phyloP scores from a whole-genome alignment of 768 basidiomycete genomes.

The Boletus huronensis region DNA sequence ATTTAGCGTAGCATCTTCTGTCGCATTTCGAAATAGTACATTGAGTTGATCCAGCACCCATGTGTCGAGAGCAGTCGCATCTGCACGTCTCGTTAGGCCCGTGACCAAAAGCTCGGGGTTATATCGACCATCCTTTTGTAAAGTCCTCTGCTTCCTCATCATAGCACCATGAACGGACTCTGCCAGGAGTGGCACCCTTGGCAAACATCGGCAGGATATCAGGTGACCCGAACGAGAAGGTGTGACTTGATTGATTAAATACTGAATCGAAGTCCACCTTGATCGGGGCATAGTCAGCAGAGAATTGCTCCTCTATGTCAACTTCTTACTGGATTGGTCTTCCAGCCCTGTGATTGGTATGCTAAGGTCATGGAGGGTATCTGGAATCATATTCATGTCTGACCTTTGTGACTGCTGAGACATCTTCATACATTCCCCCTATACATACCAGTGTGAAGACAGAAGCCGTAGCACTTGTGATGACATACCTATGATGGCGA shows the following conservation, averaged over 20 bases:
- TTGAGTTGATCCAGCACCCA: constrained; percentile 78
- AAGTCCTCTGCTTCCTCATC: constrained; percentile 80
- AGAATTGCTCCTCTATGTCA: neutral
- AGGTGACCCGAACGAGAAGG: constrained; percentile 83
- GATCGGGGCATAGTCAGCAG: constrained; percentile 2
- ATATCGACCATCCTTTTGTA: constrained; percentile 65
- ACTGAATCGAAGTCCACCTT: constrained; percentile 81
- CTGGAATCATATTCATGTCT: constrained; percentile 8
- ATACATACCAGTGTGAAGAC: constrained; percentile 3
- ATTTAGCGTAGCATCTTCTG: constrained; percentile 46
- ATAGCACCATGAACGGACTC: constrained; percentile 74
- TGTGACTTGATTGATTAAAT: constrained; percentile 75
- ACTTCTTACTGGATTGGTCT: constrained; percentile 65
- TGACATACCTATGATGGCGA: constrained; percentile 72
- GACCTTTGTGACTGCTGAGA: constrained; percentile 83
- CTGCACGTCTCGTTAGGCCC: constrained; percentile 32
- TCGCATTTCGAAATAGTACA: constrained; percentile 59
- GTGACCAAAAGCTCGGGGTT: neutral
- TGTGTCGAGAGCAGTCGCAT: constrained; percentile 71
- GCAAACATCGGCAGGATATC: constrained; percentile 89
- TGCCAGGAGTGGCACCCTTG: constrained; percentile 65
- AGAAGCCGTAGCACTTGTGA: neutral
- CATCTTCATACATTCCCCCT: constrained; percentile 91
- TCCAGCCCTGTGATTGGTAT: constrained; percentile 61
- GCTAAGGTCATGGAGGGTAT: constrained; percentile 5